Evolutionary conservation across 2,329 filamentous ascomycete genomes (phyloP), one percentile per base, ranked within the genome.

Genomic region (Alternaria novae-zelandiae): DNA sequence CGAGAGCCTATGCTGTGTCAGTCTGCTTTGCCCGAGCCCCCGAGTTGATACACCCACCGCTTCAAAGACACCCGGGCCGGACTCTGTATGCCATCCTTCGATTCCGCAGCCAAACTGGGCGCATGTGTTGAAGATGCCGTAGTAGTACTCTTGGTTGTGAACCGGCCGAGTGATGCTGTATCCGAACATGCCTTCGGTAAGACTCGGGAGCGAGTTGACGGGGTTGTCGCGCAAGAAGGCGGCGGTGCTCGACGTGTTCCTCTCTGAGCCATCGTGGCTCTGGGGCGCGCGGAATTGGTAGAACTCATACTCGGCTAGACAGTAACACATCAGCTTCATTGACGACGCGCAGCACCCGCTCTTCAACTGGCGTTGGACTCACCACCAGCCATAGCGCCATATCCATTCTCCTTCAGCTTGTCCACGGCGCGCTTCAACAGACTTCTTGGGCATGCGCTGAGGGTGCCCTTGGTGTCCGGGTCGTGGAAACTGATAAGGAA

Each of bases 1-100:
- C 92, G 54, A 99, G 87, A 17, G 96, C 87, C 85, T 87, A 51
- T 93, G 83, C 80, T 82, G n/a, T 61, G 70, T 75, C 72, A 74
- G 67, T 59, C 26, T 28, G 11, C 10, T 25, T 5, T 46, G 23
- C 12, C 4, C 15, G n/a, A 6, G 0, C 2, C n/a, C 6, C 4
- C 10, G 5, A 20, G 41, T 15, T 26, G 13, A 12, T 41, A n/a
- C 3, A 32, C 84, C 72, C 71, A 87, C 94, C 12, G 96, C 96
- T 83, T 99, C 96, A 78, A 95, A 98, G 4, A 99, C 96, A 47
- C 94, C 94, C 0, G 94, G 94, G 1, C 94, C 94, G 69, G 91
- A 94, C 82, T 97, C 94, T 9, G 94, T 97, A 82, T 97, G 94
- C 94, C 94, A 97, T 49, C 94, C 93, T 79, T 97, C 94, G 53